These are phyloP conservation scores for Fomitopsis pulvina DNA, from an alignment of 768 basidiomycete genomes.

Conservation along the genomic window DNA sequence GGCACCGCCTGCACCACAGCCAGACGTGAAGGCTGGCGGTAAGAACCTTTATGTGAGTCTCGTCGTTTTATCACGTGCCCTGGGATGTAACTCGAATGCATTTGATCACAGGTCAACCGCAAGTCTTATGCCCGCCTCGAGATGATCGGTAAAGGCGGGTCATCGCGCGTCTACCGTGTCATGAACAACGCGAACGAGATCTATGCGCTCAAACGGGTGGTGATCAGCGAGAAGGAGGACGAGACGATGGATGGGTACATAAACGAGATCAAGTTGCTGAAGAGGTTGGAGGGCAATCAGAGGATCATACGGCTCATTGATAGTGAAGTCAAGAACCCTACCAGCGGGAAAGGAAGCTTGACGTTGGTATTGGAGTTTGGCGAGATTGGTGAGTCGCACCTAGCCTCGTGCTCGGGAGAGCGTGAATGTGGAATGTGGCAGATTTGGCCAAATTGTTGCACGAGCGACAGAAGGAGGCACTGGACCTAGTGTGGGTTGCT, in stretches of 20 bases:
- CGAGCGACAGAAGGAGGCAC: conserved; percentile 75
- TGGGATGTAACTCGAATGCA: neutral
- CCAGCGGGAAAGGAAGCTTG: conserved; percentile 66
- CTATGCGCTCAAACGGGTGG: conserved; percentile 89
- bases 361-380: conserved; percentile 96
- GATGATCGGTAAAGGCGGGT: conserved; percentile 88
- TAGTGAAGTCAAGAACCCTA: conserved; percentile 75
- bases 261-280: conserved; percentile 92
- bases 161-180: conserved; percentile 93
- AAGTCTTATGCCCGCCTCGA: conserved; percentile 80
- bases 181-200: conserved; percentile 71
- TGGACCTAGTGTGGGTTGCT: conserved; percentile 92
- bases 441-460: conserved; percentile 81
- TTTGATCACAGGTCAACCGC: conserved; percentile 62
- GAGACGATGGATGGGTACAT: conserved; percentile 91
- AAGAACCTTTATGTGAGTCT: conserved; percentile 7
- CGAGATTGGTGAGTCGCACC: conserved; percentile 48
- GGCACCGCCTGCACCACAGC: neutral
- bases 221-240: conserved; percentile 80
- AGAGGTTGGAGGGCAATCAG: conserved; percentile 89
- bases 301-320: conserved; percentile 90
- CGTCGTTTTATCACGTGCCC: neutral
- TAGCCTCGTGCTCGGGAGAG: neutral
- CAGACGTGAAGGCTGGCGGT: neutral
- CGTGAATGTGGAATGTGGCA: conserved; percentile 1